Percentiles rank a stretch among this genome's conserved stretches.
Evolutionary conservation across 768 basidiomycete species (phyloP).

Genomic region (Rossbeevera mucosa): DNA sequence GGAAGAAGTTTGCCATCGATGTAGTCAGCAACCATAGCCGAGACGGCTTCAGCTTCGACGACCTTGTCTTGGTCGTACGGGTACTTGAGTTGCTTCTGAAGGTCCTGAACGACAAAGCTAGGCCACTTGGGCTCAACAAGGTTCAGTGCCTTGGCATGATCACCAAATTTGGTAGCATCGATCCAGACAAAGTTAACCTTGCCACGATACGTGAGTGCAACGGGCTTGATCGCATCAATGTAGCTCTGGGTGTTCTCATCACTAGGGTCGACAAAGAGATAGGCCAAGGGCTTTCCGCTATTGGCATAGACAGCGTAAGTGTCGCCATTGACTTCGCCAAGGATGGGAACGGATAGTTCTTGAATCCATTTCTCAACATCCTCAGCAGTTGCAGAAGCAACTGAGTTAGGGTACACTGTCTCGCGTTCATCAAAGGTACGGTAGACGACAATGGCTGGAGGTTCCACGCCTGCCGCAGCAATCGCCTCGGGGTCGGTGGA

Average conservation of each 20-base stretch:
- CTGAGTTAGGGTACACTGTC: constrained; percentile 61
- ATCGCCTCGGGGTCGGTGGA: constrained; percentile 67
- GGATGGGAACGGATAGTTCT: constrained; percentile 78
- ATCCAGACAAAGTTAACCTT: constrained; percentile 98
- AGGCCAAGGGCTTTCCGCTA: constrained; percentile 84
- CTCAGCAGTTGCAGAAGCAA: constrained; percentile 46
- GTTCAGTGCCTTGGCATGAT: constrained; percentile 94
- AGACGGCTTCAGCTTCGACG: constrained; percentile 52
- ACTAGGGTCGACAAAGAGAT: constrained; percentile 87
- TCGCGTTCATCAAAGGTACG: constrained; percentile 86
- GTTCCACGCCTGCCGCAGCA: constrained; percentile 65
- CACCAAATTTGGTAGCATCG: constrained; percentile 90
- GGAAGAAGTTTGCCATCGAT: constrained; percentile 71
- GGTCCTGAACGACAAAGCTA: constrained; percentile 86
- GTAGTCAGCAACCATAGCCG: constrained; percentile 59
- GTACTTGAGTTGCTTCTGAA: constrained; percentile 82
- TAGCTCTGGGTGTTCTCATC: constrained; percentile 58
- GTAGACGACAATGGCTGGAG: constrained; percentile 88
- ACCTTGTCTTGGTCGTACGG: constrained; percentile 71
- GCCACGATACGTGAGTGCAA: constrained; percentile 78
- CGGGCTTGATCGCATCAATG: constrained; percentile 63
- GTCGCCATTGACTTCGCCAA: constrained; percentile 91
- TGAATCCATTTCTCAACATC: constrained; percentile 76
- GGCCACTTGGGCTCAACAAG: constrained; percentile 86
- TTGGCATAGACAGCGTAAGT: constrained; percentile 85